Base-by-base conservation (phyloP, 2,329 filamentous ascomycete genomes). In the Fusarium proliferatum region DNA sequence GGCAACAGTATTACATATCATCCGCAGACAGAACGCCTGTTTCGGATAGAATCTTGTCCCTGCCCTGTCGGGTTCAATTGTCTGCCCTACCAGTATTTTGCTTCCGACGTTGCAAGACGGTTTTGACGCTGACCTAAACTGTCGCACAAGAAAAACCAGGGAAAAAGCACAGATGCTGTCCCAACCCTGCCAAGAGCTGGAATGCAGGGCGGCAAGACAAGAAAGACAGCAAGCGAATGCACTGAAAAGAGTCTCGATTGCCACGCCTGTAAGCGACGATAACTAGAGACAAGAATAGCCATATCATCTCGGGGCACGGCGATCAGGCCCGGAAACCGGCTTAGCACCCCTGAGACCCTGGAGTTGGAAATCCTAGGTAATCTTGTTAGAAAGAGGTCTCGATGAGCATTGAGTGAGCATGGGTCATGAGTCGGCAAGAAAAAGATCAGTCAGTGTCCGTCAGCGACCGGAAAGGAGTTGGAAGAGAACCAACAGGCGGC, bases 341-440 rank as follows among this genome's bases (percentile, higher is more conserved):
- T 46, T 58, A 60, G 19, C 51, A 53, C 64, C 65, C 66, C 72
- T 61, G 64, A 67, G 46, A 33, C 58, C 64, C 62, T 69, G 62
- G 56, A 64, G 28, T 48, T 65, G 59, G 52, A 45, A 48, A 69
- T 56, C 61, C 71, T 64, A 46, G 67, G 55, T 60, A 69, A 75
- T 67, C 48, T 71, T 71, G 45, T 34, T 63, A 46, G 43, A 53
- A 57, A 57, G 55, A 58, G 66, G 64, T 48, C 60, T 73, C 51
- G 64, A 67, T 60, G 58, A 26, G 48, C 41, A 45, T 38, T 39
- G 34, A 17, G 34, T 39, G 34, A 13, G 34, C 63, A 69, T 61
- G 63, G 73, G 52, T 42, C 58, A 71, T 67, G 65, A 68, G 64
- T 72, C 67, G 45, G 69, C 56, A 59, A 66, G 30, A 63, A 51